Evolutionary conservation across 2,329 filamentous ascomycete species (phyloP).

Genomic region (Septoria petroselini): DNA sequence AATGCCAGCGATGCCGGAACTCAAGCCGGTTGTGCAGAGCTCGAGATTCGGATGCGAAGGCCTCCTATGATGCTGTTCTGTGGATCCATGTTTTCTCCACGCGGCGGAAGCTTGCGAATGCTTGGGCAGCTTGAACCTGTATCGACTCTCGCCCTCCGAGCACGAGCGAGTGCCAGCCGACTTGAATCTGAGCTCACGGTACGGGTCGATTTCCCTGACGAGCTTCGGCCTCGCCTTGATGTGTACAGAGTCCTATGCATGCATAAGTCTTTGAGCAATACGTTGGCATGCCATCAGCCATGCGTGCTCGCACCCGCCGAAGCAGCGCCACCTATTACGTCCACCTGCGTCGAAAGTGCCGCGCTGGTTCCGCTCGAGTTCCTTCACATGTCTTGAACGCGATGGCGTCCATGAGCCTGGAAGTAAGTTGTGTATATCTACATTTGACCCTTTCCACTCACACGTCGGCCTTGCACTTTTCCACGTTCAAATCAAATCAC

Average conservation of each 20-base stretch:
- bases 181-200: background rate
- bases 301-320: constrained; percentile 2
- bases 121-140: background rate
- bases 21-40: background rate
- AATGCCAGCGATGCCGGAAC: background rate
- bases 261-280: background rate
- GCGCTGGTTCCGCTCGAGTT: constrained; percentile 6
- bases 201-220: constrained; percentile 3
- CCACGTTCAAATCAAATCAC: background rate
- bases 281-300: background rate
- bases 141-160: constrained; percentile 7
- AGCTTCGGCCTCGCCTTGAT: background rate
- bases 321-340: constrained; percentile 4
- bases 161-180: constrained; percentile 3
- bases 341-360: background rate
- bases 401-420: background rate
- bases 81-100: constrained; percentile 2
- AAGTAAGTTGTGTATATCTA: constrained; percentile 5
- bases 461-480: background rate
- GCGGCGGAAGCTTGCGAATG: constrained; percentile 4
- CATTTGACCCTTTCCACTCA: background rate
- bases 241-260: constrained; percentile 8
- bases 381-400: background rate
- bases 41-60: background rate
- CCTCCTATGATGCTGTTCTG: background rate